A percentile compares a stretch with the other conserved stretches of the same genome.
phyloP scores from a whole-genome alignment of 495 filamentous ascomycete genomes.

The Xylaria grammica region DNA sequence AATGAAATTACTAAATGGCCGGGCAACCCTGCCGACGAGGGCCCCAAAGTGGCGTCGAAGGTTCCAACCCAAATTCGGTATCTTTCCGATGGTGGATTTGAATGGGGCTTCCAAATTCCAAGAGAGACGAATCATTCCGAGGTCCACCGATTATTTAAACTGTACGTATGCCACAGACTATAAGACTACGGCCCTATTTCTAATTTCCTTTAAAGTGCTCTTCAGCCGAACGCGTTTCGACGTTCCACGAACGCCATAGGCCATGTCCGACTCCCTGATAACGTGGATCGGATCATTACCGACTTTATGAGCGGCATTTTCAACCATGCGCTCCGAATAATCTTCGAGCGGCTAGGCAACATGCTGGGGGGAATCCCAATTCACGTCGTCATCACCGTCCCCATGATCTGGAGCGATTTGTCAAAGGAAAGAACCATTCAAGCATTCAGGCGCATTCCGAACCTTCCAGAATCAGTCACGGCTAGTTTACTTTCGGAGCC shows the following conservation, averaged over 20 bases:
- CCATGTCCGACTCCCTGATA: not conserved
- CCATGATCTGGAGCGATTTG: slow-evolving; percentile 60
- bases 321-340: slow-evolving; percentile 43
- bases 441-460: slow-evolving; percentile 54
- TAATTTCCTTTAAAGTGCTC: not conserved
- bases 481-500: slow-evolving; percentile 6
- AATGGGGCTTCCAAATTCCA: not conserved
- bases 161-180: not conserved
- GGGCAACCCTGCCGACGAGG: too few species aligned
- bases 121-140: slow-evolving; percentile 27
- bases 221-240: not conserved
- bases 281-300: slow-evolving; percentile 42
- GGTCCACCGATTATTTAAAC: not conserved
- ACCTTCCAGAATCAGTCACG: slow-evolving; percentile 38
- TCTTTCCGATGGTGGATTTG: slow-evolving; percentile 1
- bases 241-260: not conserved
- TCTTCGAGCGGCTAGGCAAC: slow-evolving; percentile 44
- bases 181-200: not conserved
- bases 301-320: slow-evolving; percentile 53
- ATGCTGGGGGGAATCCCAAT: slow-evolving; percentile 35
- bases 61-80: not conserved
- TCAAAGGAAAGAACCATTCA: slow-evolving; percentile 54
- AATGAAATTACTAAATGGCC: not conserved
- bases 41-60: not conserved
- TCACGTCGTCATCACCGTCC: slow-evolving; percentile 57